These are phyloP conservation scores for Melastoma malabathricum DNA, from an alignment of 345 rosid genomes.

Conservation along the genomic window DNA sequence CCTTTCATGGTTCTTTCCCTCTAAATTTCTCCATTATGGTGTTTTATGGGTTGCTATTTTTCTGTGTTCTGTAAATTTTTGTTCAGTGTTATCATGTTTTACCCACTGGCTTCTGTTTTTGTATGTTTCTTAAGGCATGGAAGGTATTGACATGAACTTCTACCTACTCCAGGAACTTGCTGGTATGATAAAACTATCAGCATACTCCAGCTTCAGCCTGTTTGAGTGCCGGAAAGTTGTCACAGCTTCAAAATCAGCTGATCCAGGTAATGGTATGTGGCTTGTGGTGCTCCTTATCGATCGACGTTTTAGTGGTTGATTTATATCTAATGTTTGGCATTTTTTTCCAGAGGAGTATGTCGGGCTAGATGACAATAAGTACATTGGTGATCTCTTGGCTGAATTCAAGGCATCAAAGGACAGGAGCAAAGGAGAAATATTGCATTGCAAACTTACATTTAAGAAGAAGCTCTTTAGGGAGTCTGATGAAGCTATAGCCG, in stretches of 20 bases:
- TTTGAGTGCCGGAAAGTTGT: constrained; percentile 95
- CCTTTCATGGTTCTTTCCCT: no score
- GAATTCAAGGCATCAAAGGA: constrained; percentile 93
- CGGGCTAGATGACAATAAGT: constrained; percentile 94
- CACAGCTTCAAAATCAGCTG: constrained; percentile 78
- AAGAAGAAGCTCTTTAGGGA: constrained; percentile 91
- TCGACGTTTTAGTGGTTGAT: not conserved
- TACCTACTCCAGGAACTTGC: constrained; percentile 68
- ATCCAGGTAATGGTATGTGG: constrained; percentile 67
- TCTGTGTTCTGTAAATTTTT: no score
- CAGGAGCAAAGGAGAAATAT: constrained; percentile 88
- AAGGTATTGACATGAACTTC: constrained; percentile 7
- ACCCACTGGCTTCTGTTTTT: not conserved
- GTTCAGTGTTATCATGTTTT: no score
- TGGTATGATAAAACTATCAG: constrained; percentile 78
- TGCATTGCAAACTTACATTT: constrained; percentile 80
- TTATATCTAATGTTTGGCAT: not conserved
- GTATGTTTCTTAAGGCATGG: not conserved
- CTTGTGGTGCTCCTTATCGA: not conserved
- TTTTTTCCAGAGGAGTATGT: constrained; percentile 66
- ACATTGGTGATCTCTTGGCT: constrained; percentile 80
- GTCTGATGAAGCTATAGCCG: constrained; percentile 91
- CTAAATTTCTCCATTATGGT: no score
- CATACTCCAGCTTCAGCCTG: constrained; percentile 85
- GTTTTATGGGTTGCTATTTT: no score